phyloP scores from a whole-genome alignment of 495 filamentous ascomycete genomes.

The Xylaria cubensis region DNA sequence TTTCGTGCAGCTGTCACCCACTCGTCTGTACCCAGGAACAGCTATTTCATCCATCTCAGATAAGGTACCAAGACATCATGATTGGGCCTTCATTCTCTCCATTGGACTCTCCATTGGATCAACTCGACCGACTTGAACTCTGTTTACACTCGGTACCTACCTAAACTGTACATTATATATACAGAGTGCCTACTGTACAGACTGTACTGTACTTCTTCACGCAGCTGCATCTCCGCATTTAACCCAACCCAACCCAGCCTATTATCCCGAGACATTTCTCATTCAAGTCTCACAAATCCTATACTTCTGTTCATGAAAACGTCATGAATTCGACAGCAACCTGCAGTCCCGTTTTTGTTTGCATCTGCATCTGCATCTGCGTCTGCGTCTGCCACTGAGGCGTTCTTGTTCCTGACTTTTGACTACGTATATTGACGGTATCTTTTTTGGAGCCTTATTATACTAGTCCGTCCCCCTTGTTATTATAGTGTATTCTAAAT shows the following conservation, averaged over 20 bases:
- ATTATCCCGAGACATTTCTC: slow-evolving; percentile 8
- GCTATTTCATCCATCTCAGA: neutral
- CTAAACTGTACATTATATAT: neutral
- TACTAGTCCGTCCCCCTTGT: neutral
- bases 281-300: neutral
- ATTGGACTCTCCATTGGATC: neutral
- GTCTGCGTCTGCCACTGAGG: neutral
- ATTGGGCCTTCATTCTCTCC: neutral
- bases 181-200: no score
- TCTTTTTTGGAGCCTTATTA: slow-evolving; percentile 12
- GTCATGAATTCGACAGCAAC: slow-evolving; percentile 16
- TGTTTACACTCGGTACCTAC: neutral
- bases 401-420: neutral
- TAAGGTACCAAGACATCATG: neutral
- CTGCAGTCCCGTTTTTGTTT: neutral
- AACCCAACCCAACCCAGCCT: neutral
- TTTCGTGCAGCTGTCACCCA: neutral
- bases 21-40: neutral
- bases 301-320: slow-evolving; percentile 19
- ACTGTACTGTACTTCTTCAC: neutral
- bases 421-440: neutral
- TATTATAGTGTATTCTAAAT: slow-evolving; percentile 14
- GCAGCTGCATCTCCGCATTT: neutral
- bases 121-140: neutral
- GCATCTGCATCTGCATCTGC: slow-evolving; percentile 6